Conservation (phyloP, 1,284 basidiomycete species). For the Exobasidium cylindrosporum region DNA sequence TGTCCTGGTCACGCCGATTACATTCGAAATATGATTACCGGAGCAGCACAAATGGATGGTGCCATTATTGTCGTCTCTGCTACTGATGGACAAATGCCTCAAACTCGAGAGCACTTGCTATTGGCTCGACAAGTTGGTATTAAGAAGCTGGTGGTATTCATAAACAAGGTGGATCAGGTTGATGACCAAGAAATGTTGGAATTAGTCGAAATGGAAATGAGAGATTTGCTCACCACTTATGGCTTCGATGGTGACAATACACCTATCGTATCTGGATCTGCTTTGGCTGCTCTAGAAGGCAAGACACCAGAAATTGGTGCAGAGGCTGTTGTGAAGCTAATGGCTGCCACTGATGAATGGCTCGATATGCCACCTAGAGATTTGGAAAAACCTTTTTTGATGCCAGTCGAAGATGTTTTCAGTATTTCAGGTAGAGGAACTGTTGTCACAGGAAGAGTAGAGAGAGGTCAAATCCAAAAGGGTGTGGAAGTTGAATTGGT, state of each 20-base stretch:
- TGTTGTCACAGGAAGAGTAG: constrained; percentile 94
- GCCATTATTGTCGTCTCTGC: constrained; percentile 78
- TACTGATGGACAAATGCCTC: constrained; percentile 99
- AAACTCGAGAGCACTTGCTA: constrained; percentile 96
- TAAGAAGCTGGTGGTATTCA: constrained; percentile 97
- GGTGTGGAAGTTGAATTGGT: constrained; percentile 92
- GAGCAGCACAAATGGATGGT: constrained; percentile 93
- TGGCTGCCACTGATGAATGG: constrained; percentile 89
- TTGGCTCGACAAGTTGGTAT: constrained; percentile 98
- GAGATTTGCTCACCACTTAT: constrained; percentile 80
- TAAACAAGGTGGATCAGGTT: constrained; percentile 98
- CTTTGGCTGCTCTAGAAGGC: constrained; percentile 90
- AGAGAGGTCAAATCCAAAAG: constrained; percentile 89
- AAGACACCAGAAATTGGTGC: constrained; percentile 73
- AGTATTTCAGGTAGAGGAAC: constrained; percentile 98
- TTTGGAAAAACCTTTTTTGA: constrained; percentile 95
- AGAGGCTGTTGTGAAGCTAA: constrained; percentile 77
- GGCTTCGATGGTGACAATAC: constrained; percentile 96
- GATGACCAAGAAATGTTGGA: constrained; percentile 97
- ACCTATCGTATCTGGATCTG: constrained; percentile 94
- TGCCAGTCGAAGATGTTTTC: constrained; percentile 96
- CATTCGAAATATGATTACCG: constrained; percentile 91
- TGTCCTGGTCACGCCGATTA: constrained; percentile 69
- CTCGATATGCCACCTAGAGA: constrained; percentile 93
- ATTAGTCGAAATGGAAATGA: constrained; percentile 99